Conservation (phyloP, 805 yeast genomes). For the Starmerella tilneyi region DNA sequence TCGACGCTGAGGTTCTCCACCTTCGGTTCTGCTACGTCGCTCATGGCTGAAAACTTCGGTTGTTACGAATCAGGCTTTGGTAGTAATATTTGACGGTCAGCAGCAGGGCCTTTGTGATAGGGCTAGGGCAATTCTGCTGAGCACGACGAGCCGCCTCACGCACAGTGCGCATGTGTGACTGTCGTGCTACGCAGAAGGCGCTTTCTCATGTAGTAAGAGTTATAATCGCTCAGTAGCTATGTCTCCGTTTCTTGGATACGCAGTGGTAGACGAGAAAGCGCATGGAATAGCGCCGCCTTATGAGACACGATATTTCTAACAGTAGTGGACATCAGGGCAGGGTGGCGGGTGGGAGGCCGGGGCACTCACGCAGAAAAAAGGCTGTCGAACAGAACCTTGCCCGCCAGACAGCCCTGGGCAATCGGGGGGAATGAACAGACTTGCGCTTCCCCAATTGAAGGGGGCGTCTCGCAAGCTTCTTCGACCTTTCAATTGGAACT, state of each 20-base stretch:
- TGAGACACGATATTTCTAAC: too few species aligned
- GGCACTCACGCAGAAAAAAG: background rate
- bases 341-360: too few species aligned
- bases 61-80: background rate
- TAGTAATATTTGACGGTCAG: background rate
- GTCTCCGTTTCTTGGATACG: too few species aligned
- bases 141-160: too few species aligned
- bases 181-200: too few species aligned
- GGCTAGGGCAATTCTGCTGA: too few species aligned
- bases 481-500: background rate
- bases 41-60: conserved; percentile 9
- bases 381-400: background rate
- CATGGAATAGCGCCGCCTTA: background rate
- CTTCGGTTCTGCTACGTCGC: conserved; percentile 17
- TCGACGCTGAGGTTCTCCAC: conserved; percentile 27
- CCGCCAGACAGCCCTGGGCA: conserved; percentile 1
- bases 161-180: too few species aligned
- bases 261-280: too few species aligned
- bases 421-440: background rate
- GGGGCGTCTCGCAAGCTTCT: background rate
- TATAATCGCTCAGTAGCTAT: too few species aligned
- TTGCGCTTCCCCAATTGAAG: conserved; percentile 2
- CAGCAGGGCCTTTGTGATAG: background rate
- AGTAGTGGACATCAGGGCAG: too few species aligned
- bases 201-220: too few species aligned